Percentiles rank a stretch among this genome's conserved stretches.
Conservation (phyloP, 495 filamentous ascomycete species). For the Penicillium argentinense region DNA sequence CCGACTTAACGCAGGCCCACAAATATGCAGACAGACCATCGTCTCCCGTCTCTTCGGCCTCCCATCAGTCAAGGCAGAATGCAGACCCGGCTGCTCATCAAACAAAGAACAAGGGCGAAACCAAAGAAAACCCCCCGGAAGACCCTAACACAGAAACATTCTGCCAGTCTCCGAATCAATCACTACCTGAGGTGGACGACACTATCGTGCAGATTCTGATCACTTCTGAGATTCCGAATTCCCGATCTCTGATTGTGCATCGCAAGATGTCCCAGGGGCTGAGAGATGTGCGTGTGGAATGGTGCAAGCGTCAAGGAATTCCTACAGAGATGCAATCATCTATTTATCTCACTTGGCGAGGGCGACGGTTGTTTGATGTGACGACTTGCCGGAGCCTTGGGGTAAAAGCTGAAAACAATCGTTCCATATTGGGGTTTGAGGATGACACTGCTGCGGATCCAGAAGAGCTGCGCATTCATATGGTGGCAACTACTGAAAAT, state of each 20-base stretch:
- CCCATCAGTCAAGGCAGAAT: no score
- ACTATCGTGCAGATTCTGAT: slow-evolving; percentile 70
- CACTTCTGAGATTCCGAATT: slow-evolving; percentile 60
- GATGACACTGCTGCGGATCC: slow-evolving; percentile 30
- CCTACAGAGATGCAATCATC: slow-evolving; percentile 39
- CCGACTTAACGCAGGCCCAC: no score
- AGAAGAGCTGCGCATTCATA: slow-evolving; percentile 46
- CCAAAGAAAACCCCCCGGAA: neutral
- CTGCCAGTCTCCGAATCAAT: neutral
- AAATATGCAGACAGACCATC: no score
- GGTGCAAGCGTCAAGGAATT: slow-evolving; percentile 64
- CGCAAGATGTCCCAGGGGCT: slow-evolving; percentile 65
- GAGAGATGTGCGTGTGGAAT: slow-evolving; percentile 63
- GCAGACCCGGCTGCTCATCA: no score
- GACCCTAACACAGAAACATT: neutral
- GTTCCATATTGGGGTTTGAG: slow-evolving; percentile 29
- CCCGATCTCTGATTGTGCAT: slow-evolving; percentile 63
- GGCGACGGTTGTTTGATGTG: slow-evolving; percentile 67
- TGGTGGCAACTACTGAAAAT: slow-evolving; percentile 72
- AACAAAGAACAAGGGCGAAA: neutral
- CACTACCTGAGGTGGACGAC: slow-evolving; percentile 22
- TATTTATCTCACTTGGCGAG: slow-evolving; percentile 79
- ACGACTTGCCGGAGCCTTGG: slow-evolving; percentile 69
- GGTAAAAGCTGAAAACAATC: slow-evolving; percentile 44
- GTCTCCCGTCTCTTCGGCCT: no score